Base-by-base conservation (phyloP, 257 asterid species). In the Solanum pennellii region DNA sequence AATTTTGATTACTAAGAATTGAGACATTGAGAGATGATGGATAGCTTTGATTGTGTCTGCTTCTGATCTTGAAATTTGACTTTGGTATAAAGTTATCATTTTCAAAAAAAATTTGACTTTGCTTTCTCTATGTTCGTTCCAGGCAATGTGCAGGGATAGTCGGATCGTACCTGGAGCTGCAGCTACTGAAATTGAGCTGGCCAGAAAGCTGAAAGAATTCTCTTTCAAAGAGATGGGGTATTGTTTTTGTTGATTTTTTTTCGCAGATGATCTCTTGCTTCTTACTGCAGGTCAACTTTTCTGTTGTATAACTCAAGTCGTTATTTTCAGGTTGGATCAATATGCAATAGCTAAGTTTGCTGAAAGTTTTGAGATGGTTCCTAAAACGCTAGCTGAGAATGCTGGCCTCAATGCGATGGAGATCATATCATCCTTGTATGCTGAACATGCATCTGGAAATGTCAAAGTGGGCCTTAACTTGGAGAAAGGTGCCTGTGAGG, bases 111-210 rank as follows among this genome's bases (percentile, higher is more conserved):
- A 3, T 33, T 33, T 33, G 35, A 33, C 35, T 33, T 33, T 33
- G 35, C 68, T 65, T 41, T 23, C 52, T 42, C 83, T 74, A 31
- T 84, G 69, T 88, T 47, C 77, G 59, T 84, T 29, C 86, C 94
- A 96, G 99, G 99, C 99, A 79, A 95, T 95, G 98, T 96, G 99
- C 96, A 92, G 98, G 92, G 99, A 96, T 89, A 96, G 99, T 89
- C 94, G 99, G 88, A 93, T 88, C 25, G 89, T 96, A 80, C 99
- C 99, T 87, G 99, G 98, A 84, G 99, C 98, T 86, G 99, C 99
- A n/a, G 99, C 99, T 87, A 93, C 98, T 86, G 99, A 96, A 93
- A 95, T 97, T 74, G 99, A 97, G 88, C 88, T 97, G 87, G 98
- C 99, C 71, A 93, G 89, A 89, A 95, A 95, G 87, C 93, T 97